Percentiles rank a stretch among this genome's conserved stretches.
phyloP scores from a whole-genome alignment of 2,329 filamentous ascomycete genomes.

The Sporothrix sp. region DNA sequence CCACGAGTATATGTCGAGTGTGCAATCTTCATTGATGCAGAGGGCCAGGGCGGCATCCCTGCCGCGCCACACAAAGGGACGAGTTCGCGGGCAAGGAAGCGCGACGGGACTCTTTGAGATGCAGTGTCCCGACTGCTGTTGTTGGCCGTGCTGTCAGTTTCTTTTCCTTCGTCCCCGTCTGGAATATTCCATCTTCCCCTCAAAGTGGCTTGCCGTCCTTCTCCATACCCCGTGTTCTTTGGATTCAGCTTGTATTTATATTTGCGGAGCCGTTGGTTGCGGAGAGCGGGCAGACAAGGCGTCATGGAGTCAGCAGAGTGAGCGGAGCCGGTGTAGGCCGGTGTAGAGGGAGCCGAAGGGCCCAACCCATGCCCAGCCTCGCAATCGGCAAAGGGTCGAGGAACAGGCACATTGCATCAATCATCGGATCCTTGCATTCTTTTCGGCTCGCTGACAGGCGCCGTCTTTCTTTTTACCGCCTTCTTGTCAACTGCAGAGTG shows the following conservation, averaged over 20 bases:
- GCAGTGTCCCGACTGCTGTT: not conserved
- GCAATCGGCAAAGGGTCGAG: no score
- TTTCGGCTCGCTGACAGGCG: slow-evolving; percentile 3
- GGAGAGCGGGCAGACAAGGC: not conserved
- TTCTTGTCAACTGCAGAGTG: no score
- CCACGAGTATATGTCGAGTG: no score
- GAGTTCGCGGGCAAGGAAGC: not conserved
- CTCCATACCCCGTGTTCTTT: not conserved
- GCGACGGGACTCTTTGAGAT: not conserved
- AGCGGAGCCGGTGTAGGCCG: not conserved
- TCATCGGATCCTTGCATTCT: not conserved
- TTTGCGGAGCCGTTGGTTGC: not conserved
- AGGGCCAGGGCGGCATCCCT: no score
- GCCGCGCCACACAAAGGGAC: no score
- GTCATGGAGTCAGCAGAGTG: not conserved
- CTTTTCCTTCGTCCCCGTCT: not conserved
- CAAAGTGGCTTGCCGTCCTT: not conserved
- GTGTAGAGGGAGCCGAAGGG: not conserved
- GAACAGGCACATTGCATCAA: not conserved
- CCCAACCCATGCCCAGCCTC: not conserved
- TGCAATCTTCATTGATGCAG: no score
- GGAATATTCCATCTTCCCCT: no score
- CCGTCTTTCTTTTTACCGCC: not conserved
- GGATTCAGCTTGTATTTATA: not conserved
- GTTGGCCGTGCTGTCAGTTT: not conserved